phyloP scores from a whole-genome alignment of 371 early-diverging fungal species.

The Lichtheimia corymbifera region DNA sequence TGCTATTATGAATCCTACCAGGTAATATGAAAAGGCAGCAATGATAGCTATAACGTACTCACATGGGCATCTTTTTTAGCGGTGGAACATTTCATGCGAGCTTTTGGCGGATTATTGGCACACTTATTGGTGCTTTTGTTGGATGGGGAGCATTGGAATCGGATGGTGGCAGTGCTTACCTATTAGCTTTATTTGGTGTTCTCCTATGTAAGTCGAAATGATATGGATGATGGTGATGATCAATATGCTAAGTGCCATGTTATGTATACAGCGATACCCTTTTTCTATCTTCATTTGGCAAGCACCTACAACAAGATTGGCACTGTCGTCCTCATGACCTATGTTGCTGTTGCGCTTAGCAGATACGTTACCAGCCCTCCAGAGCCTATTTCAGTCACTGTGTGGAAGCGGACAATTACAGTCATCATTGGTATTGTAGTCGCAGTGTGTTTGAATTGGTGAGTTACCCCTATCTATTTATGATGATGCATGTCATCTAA shows the following conservation, averaged over 20 bases:
- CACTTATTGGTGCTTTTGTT: slow-evolving; percentile 49
- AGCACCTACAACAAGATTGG: slow-evolving; percentile 49
- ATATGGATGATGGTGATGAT: neutral
- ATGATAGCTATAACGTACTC: neutral
- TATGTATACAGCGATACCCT: slow-evolving; percentile 42
- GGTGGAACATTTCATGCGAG: slow-evolving; percentile 60
- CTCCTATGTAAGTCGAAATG: slow-evolving; percentile 45
- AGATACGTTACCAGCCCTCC: slow-evolving; percentile 30
- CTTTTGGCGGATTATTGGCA: slow-evolving; percentile 58
- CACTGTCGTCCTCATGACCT: slow-evolving; percentile 44
- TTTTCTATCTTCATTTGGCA: slow-evolving; percentile 48
- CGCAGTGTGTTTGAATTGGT: slow-evolving; percentile 54
- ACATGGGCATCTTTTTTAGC: slow-evolving; percentile 10
- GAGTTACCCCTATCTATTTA: slow-evolving; percentile 1
- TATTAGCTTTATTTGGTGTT: slow-evolving; percentile 54
- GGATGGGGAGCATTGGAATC: slow-evolving; percentile 56
- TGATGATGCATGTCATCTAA: neutral
- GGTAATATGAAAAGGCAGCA: slow-evolving; percentile 18
- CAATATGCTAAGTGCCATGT: neutral
- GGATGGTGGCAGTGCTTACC: slow-evolving; percentile 49
- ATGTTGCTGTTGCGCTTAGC: slow-evolving; percentile 44
- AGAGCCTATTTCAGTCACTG: slow-evolving; percentile 40
- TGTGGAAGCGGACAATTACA: slow-evolving; percentile 54
- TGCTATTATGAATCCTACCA: slow-evolving; percentile 63
- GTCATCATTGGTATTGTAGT: slow-evolving; percentile 59